Evolutionary conservation across 495 filamentous ascomycete species (phyloP).

Genomic region (Penicillium ochrochloron): DNA sequence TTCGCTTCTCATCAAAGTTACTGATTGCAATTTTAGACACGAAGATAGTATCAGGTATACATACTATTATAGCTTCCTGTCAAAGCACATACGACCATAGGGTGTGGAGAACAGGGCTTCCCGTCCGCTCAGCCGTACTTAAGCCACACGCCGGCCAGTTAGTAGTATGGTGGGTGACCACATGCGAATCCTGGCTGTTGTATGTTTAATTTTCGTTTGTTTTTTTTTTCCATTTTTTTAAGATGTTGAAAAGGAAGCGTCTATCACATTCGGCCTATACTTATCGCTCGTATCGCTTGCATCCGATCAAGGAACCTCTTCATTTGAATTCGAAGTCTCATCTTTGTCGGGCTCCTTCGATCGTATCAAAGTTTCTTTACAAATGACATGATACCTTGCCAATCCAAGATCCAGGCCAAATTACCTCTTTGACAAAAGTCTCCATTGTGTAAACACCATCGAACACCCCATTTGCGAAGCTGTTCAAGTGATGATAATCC

Average conservation of each 20-base stretch:
- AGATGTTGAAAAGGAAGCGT: background rate
- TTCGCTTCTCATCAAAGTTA: no score
- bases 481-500: slow-evolving; percentile 59
- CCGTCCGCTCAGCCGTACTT: no score
- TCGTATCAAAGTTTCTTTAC: background rate
- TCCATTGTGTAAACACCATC: slow-evolving; percentile 66
- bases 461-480: slow-evolving; percentile 55
- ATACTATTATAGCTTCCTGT: no score
- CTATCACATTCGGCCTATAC: background rate
- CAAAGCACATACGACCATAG: no score
- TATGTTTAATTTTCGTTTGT: no score
- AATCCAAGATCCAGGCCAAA: background rate
- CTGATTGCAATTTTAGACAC: no score
- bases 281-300: background rate
- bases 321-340: background rate
- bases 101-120: no score
- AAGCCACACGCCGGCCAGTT: no score
- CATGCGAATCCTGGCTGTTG: no score
- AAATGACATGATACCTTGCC: background rate
- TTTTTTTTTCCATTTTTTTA: no score
- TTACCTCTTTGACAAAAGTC: slow-evolving; percentile 48
- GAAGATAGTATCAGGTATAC: no score
- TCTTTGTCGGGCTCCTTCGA: background rate
- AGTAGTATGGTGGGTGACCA: no score
- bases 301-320: background rate